Evolutionary conservation across 2,329 filamentous ascomycete genomes (phyloP).

Genomic region (Knufia fluminis): DNA sequence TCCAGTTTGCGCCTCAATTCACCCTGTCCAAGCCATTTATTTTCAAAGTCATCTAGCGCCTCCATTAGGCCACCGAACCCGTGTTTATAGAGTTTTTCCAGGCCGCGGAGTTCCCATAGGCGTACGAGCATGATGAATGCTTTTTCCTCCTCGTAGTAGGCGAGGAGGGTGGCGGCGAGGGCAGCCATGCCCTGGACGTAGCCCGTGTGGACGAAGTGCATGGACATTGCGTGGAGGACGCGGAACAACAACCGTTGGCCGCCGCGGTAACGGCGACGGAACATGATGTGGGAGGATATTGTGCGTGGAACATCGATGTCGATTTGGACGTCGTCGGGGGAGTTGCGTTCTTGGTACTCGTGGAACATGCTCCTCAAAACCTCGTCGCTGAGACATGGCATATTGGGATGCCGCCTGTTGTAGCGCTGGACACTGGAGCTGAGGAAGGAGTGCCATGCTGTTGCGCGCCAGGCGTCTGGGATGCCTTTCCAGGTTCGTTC

Average conservation of each 20-base stretch:
- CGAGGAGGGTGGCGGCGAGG: slow-evolving; percentile 80
- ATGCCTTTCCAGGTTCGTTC: slow-evolving; percentile 97
- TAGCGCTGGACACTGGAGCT: slow-evolving; percentile 59
- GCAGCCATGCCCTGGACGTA: slow-evolving; percentile 99
- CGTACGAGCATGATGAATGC: slow-evolving; percentile 95
- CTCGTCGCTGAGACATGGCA: slow-evolving; percentile 56
- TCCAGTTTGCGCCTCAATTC: slow-evolving; percentile 65
- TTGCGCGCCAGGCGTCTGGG: slow-evolving; percentile 85
- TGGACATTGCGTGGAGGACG: slow-evolving; percentile 79
- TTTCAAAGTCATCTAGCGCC: slow-evolving; percentile 75
- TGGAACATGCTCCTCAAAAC: slow-evolving; percentile 65
- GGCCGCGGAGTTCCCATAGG: slow-evolving; percentile 78
- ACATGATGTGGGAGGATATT: slow-evolving; percentile 96
- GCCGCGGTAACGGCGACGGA: slow-evolving; percentile 79
- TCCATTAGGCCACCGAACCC: slow-evolving; percentile 83
- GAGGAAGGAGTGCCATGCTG: slow-evolving; percentile 92
- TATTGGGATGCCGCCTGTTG: slow-evolving; percentile 28
- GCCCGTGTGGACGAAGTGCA: slow-evolving; percentile 83
- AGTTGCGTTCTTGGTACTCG: slow-evolving; percentile 61
- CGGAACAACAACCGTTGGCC: slow-evolving; percentile 87
- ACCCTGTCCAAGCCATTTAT: slow-evolving; percentile 66
- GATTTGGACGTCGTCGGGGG: slow-evolving; percentile 89
- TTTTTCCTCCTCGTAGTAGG: slow-evolving; percentile 92
- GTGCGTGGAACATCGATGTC: slow-evolving; percentile 94
- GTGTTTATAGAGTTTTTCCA: slow-evolving; percentile 72